These are phyloP conservation scores for Tephrocybe sp. DNA, from an alignment of 768 basidiomycete genomes.

Conservation along the genomic window DNA sequence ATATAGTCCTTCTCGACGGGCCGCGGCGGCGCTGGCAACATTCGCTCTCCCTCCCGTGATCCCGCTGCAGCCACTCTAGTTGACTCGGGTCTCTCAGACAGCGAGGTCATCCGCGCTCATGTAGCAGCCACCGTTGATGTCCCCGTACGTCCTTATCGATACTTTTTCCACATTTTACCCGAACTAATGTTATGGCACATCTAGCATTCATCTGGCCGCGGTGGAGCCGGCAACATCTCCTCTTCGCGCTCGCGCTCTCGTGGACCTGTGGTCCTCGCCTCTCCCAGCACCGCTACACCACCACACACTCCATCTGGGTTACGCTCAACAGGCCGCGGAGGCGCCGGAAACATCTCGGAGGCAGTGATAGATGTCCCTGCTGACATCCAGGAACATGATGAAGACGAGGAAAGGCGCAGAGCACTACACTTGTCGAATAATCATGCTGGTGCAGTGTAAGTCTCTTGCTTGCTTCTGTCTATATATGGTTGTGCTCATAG, in stretches of 20 bases:
- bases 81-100: slow-evolving; percentile 29
- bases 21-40: slow-evolving; percentile 89
- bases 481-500: background rate
- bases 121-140: slow-evolving; percentile 27
- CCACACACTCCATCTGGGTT: background rate
- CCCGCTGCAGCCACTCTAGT: slow-evolving; percentile 11
- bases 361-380: background rate
- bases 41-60: slow-evolving; percentile 75
- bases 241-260: slow-evolving; percentile 51
- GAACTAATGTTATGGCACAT: background rate
- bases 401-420: slow-evolving; percentile 10
- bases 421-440: background rate
- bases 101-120: slow-evolving; percentile 36
- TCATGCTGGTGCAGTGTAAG: slow-evolving; percentile 13
- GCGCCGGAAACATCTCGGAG: slow-evolving; percentile 17
- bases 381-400: slow-evolving; percentile 8
- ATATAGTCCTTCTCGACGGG: slow-evolving; percentile 58
- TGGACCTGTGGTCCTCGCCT: background rate
- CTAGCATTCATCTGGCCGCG: slow-evolving; percentile 67
- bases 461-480: background rate
- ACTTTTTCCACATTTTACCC: background rate
- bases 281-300: background rate
- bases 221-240: slow-evolving; percentile 64
- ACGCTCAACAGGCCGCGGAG: slow-evolving; percentile 21
- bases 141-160: slow-evolving; percentile 29